Base-by-base conservation (phyloP, 176 grass and related monocot species). In the Alopecurus myosuroides region DNA sequence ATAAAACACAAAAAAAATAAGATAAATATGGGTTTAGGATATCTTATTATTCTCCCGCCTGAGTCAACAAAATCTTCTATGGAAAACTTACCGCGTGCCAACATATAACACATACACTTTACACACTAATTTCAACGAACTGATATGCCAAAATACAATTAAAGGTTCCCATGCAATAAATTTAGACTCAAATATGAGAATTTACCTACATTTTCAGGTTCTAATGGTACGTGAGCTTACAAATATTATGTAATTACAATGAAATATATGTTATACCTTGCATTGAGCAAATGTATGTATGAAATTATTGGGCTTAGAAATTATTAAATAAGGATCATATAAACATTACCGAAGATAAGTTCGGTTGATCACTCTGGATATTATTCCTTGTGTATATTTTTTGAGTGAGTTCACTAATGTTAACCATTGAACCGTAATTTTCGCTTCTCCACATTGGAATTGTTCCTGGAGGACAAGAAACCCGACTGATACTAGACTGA, bases 361-460 rank as follows among this genome's bases (percentile, higher is more conserved):
- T 12, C 0, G 34, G 17, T 4, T 39, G 18, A 69, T 15, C 29
- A 53, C 29, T 11, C 9, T 35, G 48, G 22, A 18, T 52, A 33
- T 6, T 53, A 34, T 53, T 76, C 17, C 30, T 35, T 53, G 48
- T 31, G 30, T 20, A 36, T 12, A 76, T 76, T 22, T 76, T 52
- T 53, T 3, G 46, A 53, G 30, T 35, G 20, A 76, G 18, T 22
- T 76, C 73, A 48, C 49, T 76, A 76, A 76, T 18, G 48, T 76
- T 50, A 76, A 53, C 18, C 26, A 33, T 53, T 3, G 46, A 48
- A n/a, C 11, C 18, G 28, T 52, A 20, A 6, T 76, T 48, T 9
- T 51, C 73, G 6, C 73, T 76, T 76, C 73, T 76, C 48, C 73
- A 76, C 31, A 53, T 53, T 52, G 73, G 73, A 76, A 76, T 52